Evolutionary conservation across 768 basidiomycete genomes (phyloP), one percentile per base, ranked within the genome.

Genomic region (Solioccasus polychromus): DNA sequence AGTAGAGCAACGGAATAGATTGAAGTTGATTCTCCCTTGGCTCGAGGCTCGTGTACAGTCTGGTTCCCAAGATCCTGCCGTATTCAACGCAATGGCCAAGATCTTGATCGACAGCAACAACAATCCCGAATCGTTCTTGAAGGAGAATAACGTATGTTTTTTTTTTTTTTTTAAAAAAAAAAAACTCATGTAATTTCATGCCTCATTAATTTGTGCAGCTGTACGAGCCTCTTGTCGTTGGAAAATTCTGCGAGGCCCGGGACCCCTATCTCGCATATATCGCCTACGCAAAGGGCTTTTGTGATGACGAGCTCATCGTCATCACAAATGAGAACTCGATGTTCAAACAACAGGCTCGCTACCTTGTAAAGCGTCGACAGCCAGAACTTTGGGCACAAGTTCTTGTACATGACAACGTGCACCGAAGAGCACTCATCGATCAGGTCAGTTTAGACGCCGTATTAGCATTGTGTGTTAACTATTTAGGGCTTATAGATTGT

Each of bases 321-420:
- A 95, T 99, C 66, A 98, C 96, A 38, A 98, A 98, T 63, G 94
- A 95, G 54, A 99, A 99, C 73, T 85, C 93, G 11, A 99, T 99
- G 96, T 99, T 94, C 80, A 99, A 98, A 71, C 95, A 99, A 60
- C 96, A 98, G 68, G 91, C 96, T 42, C 86, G 96, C 23, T 99
- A 99, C 70, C 82, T 99, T 47, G 90, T 97, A 62, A 96, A 94
- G 70, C 85, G 96, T 57, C 90, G 96, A 51, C 84, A 91, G 51
- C 82, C 88, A 14, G 96, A 98, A 50, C 81, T 99, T 24, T 99
- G 96, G 96, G 82, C 87, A 2, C 92, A 97, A 68, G 96, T 99
- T 28, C 83, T 99, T 44, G 75, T 80, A 10, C 76, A 80, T 4
- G 92, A 92, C 52, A 97, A 96, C 67, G 78, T 91, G 38, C 85